Evolutionary conservation across 805 yeast genomes (phyloP), one percentile per base, ranked within the genome.

Genomic region (Grigorovia jiainica): DNA sequence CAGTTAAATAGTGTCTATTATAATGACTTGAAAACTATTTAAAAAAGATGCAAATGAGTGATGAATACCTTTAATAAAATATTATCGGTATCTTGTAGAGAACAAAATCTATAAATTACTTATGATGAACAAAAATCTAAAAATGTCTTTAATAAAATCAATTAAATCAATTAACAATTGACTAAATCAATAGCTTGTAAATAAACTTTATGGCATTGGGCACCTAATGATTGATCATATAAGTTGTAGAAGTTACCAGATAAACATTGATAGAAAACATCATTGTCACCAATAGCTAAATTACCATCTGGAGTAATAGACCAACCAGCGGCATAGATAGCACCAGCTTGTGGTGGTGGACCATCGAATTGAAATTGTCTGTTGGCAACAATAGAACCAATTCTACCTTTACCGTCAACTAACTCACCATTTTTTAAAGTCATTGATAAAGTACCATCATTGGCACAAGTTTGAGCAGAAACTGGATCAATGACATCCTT

Each of bases 161-260:
- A n/a, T n/a, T n/a, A n/a, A n/a, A n/a, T n/a, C n/a, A n/a, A n/a
- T 53, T 63, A 70, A 67, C 87, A 80, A 32, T 62, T 54, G 44
- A 77, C 70, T 51, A 79, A 69, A 54, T 74, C 76, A 49, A 79
- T 75, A 51, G 78, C 67, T 47, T 67, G 66, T 54, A 82, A 71
- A 57, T 76, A 66, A 52, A 82, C 82, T 42, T 79, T 70, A 43
- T 65, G 60, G 71, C 89, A 81, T 58, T 79, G 84, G 27, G 58
- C 63, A 44, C 80, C 85, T 40, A 77, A 61, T 50, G 67, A 61
- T 62, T 76, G 66, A 60, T 79, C 84, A 64, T 82, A 82, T 64
- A 82, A 67, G 72, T 82, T 82, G 78, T 78, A 80, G 73, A 82
- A 82, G 54, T 67, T 69, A 50, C 87, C 89, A 24, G 86, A 78